Evolutionary conservation across 2,329 filamentous ascomycete species (phyloP).

Genomic region (Herpotrichia juniperi): DNA sequence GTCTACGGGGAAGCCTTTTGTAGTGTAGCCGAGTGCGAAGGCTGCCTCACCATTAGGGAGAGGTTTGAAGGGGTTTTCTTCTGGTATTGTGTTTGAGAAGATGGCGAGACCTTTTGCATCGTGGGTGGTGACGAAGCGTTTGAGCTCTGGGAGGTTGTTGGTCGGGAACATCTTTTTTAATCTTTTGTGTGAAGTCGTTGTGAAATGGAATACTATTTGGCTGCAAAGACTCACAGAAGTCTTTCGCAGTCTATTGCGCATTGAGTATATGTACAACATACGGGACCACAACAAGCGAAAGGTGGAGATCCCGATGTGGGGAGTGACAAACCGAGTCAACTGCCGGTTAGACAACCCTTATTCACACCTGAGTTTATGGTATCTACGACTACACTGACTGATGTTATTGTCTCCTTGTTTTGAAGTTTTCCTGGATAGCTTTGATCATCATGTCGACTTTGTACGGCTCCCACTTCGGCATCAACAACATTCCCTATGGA

Average conservation of each 20-base stretch:
- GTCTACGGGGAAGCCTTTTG: slow-evolving; percentile 53
- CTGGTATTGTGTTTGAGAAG: slow-evolving; percentile 41
- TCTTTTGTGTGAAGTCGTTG: too few relatives aligned
- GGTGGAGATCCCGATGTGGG: background rate
- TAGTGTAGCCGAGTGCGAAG: slow-evolving; percentile 58
- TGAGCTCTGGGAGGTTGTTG: slow-evolving; percentile 32
- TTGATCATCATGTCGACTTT: slow-evolving; percentile 3
- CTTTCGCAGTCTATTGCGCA: too few relatives aligned
- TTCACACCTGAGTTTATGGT: too few relatives aligned
- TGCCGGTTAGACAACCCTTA: too few relatives aligned
- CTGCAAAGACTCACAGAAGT: too few relatives aligned
- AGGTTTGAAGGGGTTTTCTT: slow-evolving; percentile 41
- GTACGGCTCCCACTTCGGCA: slow-evolving; percentile 35
- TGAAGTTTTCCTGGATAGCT: background rate
- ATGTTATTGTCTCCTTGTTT: too few relatives aligned
- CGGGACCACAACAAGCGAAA: too few relatives aligned
- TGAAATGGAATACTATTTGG: too few relatives aligned
- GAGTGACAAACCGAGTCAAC: background rate
- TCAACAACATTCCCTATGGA: slow-evolving; percentile 40
- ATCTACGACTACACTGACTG: too few relatives aligned
- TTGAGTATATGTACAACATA: too few relatives aligned
- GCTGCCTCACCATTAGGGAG: slow-evolving; percentile 45
- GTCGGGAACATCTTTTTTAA: background rate
- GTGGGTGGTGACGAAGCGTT: slow-evolving; percentile 46
- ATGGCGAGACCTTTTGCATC: slow-evolving; percentile 38